A percentile compares a stretch with the other conserved stretches of the same genome.
Evolutionary conservation across 2,329 filamentous ascomycete species (phyloP).

Genomic region (Botrytis porri): DNA sequence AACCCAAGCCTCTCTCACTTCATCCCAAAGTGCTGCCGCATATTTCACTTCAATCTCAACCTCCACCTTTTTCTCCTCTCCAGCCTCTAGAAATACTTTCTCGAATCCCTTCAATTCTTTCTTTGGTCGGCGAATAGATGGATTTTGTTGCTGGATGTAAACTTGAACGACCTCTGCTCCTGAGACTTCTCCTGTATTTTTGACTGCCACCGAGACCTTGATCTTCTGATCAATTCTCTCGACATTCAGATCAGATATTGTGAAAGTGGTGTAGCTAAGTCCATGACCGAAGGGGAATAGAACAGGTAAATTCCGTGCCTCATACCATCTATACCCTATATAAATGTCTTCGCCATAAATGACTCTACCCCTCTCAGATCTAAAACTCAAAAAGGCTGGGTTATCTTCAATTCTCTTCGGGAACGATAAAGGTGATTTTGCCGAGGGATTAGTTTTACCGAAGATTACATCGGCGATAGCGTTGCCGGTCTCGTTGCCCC

Average conservation of each 20-base stretch:
- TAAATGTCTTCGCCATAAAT: conserved; percentile 80
- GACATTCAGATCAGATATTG: conserved; percentile 14
- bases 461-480: conserved; percentile 72
- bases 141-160: conserved; percentile 55
- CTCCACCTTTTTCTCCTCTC: conserved; percentile 55
- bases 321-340: conserved; percentile 78
- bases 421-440: conserved; percentile 72
- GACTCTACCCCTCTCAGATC: conserved; percentile 65
- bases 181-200: conserved; percentile 55
- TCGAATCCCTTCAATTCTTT: conserved; percentile 65
- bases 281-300: conserved; percentile 79
- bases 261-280: conserved; percentile 72
- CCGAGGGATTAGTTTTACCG: conserved; percentile 61
- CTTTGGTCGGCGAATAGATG: conserved; percentile 45
- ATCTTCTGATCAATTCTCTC: background rate
- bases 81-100: conserved; percentile 61
- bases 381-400: conserved; percentile 73
- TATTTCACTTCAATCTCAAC: conserved; percentile 47
- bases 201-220: background rate
- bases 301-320: conserved; percentile 61
- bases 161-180: conserved; percentile 58
- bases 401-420: conserved; percentile 66
- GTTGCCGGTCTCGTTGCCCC: conserved; percentile 82
- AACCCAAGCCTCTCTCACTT: conserved; percentile 42
- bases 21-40: conserved; percentile 44